Conservation (phyloP, 352 stramenopile genomes). For the Blastocystis sp. region DNA sequence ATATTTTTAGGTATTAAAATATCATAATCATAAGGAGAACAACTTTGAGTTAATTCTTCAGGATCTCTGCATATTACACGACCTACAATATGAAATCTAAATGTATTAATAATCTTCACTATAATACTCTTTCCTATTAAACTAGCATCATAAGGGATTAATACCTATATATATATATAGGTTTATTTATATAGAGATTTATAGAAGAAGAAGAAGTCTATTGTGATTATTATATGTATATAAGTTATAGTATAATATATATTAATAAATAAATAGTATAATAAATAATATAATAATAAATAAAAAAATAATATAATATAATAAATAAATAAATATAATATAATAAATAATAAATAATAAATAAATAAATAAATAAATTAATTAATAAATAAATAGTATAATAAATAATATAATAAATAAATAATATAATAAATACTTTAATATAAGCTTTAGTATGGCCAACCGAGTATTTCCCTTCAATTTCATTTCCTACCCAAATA, state of each 20-base stretch:
- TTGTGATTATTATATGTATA: neutral
- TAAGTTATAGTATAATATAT: slow-evolving; percentile 6
- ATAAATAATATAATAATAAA: slow-evolving; percentile 17
- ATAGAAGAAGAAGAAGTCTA: neutral
- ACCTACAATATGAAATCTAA: slow-evolving; percentile 57
- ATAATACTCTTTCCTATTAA: slow-evolving; percentile 55
- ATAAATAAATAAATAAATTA: neutral
- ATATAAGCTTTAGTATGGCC: slow-evolving; percentile 70
- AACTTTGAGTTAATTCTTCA: slow-evolving; percentile 44
- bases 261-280: slow-evolving; percentile 4
- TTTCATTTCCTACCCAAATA: slow-evolving; percentile 47
- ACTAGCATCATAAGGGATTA: slow-evolving; percentile 48
- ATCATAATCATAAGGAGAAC: slow-evolving; percentile 44
- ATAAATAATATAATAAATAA: neutral
- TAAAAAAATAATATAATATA: too few relatives aligned
- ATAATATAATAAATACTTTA: slow-evolving; percentile 57
- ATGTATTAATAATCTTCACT: slow-evolving; percentile 48
- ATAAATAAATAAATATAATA: too few relatives aligned
- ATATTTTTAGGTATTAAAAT: neutral
- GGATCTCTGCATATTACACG: slow-evolving; percentile 46
- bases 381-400: too few relatives aligned
- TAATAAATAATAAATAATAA: too few relatives aligned
- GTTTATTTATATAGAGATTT: neutral
- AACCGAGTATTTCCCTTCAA: slow-evolving; percentile 57
- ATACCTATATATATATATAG: neutral